Base-by-base conservation (phyloP, 2,329 filamentous ascomycete species). In the Aspergillus neoniger region DNA sequence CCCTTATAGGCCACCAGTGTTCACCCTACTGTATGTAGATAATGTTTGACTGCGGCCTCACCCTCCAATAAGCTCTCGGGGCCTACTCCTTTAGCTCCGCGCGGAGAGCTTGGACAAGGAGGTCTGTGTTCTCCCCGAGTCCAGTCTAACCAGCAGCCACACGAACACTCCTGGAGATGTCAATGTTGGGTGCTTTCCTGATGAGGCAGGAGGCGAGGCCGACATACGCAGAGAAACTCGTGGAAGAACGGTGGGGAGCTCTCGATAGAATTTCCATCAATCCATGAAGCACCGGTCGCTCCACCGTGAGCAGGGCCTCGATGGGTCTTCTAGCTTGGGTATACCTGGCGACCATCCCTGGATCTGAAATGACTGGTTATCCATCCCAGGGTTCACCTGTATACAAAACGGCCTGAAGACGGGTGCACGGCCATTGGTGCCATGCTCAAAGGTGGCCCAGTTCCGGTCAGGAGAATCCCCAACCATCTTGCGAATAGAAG, bases 71-170 rank as follows among this genome's bases (percentile, higher is more conserved):
- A 28, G 21, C n/a, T 14, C 6, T 7, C 53, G 17, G n/a, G 17
- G 23, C 9, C 23, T 41, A 14, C 25, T 17, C 12, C 19, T 50
- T 50, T 50, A 50, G 47, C 28, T 50, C 47, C 23, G 47, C 47
- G 47, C 47, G 47, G n/a, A 32, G 47, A 30, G 47, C 47, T 50
- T 55, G 41, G 28, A 14, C 43, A 41, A 36, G 17, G 53, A 47
- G 53, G 53, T 55, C 53, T 47, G 41, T 55, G 53, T 55, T 55
- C 53, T 36, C 53, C 53, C 39, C 53, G 39, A 55, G 15, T 23
- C 25, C 39, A 23, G 17, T 15, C n/a, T 15, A n/a, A n/a, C 10
- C 50, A 15, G 14, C 44, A 48, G 44, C 44, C 49, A 38, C 49
- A 51, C 49, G 25, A 30, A 9, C 15, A 36, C 28, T 51, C 10